A percentile compares a stretch with the other conserved stretches of the same genome.
Evolutionary conservation across 805 yeast genomes (phyloP).

Genomic region (Cyberlindnera petersonii): DNA sequence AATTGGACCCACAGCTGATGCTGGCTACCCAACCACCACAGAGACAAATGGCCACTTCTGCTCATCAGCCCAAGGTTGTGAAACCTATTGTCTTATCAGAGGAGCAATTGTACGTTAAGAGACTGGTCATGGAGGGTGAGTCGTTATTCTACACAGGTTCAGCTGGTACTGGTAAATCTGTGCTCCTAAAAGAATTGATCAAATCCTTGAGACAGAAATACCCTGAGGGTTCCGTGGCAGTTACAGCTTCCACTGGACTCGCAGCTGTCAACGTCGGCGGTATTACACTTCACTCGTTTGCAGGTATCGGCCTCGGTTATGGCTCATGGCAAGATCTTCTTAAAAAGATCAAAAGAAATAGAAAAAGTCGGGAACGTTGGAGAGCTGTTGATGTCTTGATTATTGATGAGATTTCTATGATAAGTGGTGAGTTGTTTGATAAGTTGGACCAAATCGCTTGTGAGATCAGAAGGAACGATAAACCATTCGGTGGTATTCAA

Average conservation of each 20-base stretch:
- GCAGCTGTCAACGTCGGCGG: conserved; percentile 86
- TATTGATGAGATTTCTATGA: conserved; percentile 79
- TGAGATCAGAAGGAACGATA: conserved; percentile 38
- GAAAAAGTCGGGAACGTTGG: conserved; percentile 54
- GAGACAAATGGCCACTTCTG: conserved; percentile 9
- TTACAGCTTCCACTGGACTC: conserved; percentile 81
- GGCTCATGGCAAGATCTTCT: conserved; percentile 45
- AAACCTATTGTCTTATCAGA: conserved; percentile 38
- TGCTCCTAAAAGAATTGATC: conserved; percentile 65
- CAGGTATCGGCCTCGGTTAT: conserved; percentile 73
- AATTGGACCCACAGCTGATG: conserved; percentile 9
- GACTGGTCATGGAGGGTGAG: conserved; percentile 57
- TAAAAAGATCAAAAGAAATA: conserved; percentile 50
- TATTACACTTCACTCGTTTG: conserved; percentile 67
- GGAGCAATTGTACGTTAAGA: conserved; percentile 65
- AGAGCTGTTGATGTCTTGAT: conserved; percentile 50
- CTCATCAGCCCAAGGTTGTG: conserved; percentile 16
- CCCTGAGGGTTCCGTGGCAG: conserved; percentile 50
- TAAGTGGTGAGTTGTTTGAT: conserved; percentile 63
- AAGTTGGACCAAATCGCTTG: conserved; percentile 61
- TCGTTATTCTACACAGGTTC: conserved; percentile 93
- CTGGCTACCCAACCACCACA: conserved; percentile 15
- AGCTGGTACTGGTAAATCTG: conserved; percentile 98
- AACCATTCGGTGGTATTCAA: conserved; percentile 81
- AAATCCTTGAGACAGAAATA: conserved; percentile 45